A percentile compares a stretch with the other conserved stretches of the same genome.
These are phyloP conservation scores for Epichloe uncinata DNA, from an alignment of 2,329 filamentous ascomycete species.

Conservation along the genomic window DNA sequence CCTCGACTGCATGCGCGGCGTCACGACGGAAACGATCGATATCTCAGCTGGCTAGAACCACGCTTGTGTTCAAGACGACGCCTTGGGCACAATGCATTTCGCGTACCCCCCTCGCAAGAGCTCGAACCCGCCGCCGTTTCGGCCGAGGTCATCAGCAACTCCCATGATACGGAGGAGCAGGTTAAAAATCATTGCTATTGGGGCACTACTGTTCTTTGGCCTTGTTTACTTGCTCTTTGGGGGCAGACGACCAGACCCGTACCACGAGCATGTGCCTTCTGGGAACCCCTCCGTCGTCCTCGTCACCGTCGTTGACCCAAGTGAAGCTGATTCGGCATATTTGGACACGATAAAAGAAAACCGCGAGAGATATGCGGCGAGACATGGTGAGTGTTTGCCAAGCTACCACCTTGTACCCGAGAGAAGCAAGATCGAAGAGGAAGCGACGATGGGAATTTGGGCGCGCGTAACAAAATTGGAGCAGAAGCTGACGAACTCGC, in stretches of 20 bases:
- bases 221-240: slow-evolving; percentile 48
- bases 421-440: not conserved
- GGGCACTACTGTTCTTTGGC: slow-evolving; percentile 39
- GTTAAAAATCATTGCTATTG: slow-evolving; percentile 43
- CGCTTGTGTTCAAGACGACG: not conserved
- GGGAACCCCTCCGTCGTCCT: slow-evolving; percentile 56
- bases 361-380: slow-evolving; percentile 67
- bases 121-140: slow-evolving; percentile 62
- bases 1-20: not conserved
- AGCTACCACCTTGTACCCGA: not conserved
- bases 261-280: slow-evolving; percentile 27
- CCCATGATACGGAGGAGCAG: slow-evolving; percentile 47
- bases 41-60: not conserved
- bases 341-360: slow-evolving; percentile 67
- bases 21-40: not conserved
- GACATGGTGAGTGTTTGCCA: slow-evolving; percentile 53
- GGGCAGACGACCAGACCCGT: slow-evolving; percentile 15
- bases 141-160: slow-evolving; percentile 41
- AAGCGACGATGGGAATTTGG: not conserved
- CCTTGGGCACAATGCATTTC: slow-evolving; percentile 58
- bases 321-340: slow-evolving; percentile 51
- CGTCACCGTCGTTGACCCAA: slow-evolving; percentile 70
- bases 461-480: not conserved
- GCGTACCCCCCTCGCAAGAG: slow-evolving; percentile 82
- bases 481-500: not conserved